These are phyloP conservation scores for Mycena epipterygia DNA, from an alignment of 768 basidiomycete genomes.

Conservation along the genomic window DNA sequence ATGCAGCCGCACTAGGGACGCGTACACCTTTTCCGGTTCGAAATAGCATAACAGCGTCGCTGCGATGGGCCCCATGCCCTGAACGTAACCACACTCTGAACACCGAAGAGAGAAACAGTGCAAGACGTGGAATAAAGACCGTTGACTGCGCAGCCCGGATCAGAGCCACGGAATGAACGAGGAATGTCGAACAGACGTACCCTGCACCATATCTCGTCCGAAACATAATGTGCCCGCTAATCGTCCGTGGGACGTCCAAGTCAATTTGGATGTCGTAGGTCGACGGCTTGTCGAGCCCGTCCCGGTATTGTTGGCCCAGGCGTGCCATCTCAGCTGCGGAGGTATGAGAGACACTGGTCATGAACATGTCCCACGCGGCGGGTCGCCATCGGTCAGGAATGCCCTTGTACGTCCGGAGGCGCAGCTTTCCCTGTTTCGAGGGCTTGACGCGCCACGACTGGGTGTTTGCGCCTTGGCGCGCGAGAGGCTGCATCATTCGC, in stretches of 20 bases:
- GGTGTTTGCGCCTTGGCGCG: constrained; percentile 81
- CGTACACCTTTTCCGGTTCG: constrained; percentile 90
- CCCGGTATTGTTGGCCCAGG: constrained; percentile 67
- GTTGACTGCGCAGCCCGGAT: constrained; percentile 71
- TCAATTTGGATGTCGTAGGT: constrained; percentile 97
- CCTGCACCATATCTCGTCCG: constrained; percentile 96
- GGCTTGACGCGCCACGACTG: constrained; percentile 77
- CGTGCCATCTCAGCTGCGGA: constrained; percentile 59
- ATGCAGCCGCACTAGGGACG: constrained; percentile 89
- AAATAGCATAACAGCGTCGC: constrained; percentile 95
- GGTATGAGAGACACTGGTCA: constrained; percentile 66
- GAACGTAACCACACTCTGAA: constrained; percentile 91
- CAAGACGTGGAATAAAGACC: constrained; percentile 94
- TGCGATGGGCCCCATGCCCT: constrained; percentile 99
- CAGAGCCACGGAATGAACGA: constrained; percentile 1
- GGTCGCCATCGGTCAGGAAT: constrained; percentile 96
- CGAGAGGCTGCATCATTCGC: constrained; percentile 84
- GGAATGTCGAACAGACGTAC: constrained; percentile 60
- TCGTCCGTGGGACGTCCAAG: constrained; percentile 96
- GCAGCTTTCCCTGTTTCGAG: constrained; percentile 76
- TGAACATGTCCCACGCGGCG: constrained; percentile 91
- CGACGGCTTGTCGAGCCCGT: constrained; percentile 83
- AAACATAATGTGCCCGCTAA: constrained; percentile 94
- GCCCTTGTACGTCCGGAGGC: constrained; percentile 91
- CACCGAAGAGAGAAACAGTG: constrained; percentile 94